phyloP scores from a whole-genome alignment of 2,329 filamentous ascomycete genomes.

The Xylaria arbuscula region DNA sequence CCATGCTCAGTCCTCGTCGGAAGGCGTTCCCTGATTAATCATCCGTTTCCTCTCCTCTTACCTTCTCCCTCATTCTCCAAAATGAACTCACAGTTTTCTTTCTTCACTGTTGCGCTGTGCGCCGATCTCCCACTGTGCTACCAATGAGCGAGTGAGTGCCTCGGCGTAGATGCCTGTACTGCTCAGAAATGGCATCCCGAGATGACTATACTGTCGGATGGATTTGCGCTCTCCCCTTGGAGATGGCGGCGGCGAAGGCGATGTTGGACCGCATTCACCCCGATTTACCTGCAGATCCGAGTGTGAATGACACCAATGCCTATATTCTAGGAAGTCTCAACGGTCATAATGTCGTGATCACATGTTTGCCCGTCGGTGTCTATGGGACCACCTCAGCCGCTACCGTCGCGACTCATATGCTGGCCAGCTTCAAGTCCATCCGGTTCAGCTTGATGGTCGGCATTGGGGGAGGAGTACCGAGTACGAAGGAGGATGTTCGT shows the following conservation, averaged over 20 bases:
- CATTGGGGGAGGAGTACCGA: conserved; percentile 16
- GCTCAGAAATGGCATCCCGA: not conserved
- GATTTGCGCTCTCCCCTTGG: conserved; percentile 16
- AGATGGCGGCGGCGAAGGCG: conserved; percentile 12
- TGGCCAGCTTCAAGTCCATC: conserved; percentile 11
- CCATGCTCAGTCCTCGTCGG: too few species aligned
- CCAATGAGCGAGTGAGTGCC: not conserved
- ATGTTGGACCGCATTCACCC: conserved; percentile 18
- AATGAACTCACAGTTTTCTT: not conserved
- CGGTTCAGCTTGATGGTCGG: conserved; percentile 20
- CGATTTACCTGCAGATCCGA: conserved; percentile 6
- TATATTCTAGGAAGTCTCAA: conserved; percentile 14
- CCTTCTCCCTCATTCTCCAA: not conserved
- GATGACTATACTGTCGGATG: conserved; percentile 11
- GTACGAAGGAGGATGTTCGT: conserved; percentile 18
- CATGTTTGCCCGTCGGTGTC: not conserved
- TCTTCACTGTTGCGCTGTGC: not conserved
- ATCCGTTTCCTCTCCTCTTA: not conserved
- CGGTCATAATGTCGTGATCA: conserved; percentile 12
- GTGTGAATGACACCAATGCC: not conserved
- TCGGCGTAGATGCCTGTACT: not conserved
- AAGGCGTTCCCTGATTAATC: too few species aligned
- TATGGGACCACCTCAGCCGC: conserved; percentile 2
- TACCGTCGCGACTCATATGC: not conserved
- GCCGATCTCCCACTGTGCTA: not conserved